Evolutionary conservation across 202 grass and related monocot genomes (phyloP), one percentile per base, ranked within the genome.

Genomic region (Cymbopogon flexuosus): DNA sequence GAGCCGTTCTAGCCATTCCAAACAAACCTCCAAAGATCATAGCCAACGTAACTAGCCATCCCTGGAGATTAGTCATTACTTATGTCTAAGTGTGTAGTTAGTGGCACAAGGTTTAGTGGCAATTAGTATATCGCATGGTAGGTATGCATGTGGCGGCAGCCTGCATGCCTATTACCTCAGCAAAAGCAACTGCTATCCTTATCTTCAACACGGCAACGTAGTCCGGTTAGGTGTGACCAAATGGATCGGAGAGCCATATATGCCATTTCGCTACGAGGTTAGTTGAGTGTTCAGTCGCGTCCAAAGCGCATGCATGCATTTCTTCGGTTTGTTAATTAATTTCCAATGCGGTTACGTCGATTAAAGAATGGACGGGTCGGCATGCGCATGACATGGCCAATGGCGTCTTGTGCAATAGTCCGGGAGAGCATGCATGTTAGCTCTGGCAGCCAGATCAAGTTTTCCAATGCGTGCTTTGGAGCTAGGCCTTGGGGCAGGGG

Each of bases 51-150:
- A 71, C 41, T 62, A 54, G 41, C 68, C 75, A 49, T 35, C 40
- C 30, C 1, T 2, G 18, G 16, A 60, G 67, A 30, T 79, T 60
- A 68, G 75, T 80, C 76, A 36, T 88, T 18, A 14, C 3, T 16
- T 35, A 29, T 18, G 21, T 33, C 39, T 42, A 43, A 65, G 75
- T 88, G 75, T 88, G 81, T 68, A 24, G 69, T 88, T 58, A 76
- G 62, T 75, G 81, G 70, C 52, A 62, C 14, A 68, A 42, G 6
- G 42, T 68, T 73, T 49, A 12, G 59, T 42, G 76, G 23, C 29
- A 71, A 16, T 19, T 33, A 46, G 9, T 33, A 6, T 35, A 46
- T 31, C 64, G 46, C 49, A 69, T 79, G 75, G 86, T 75, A 62
- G 76, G 76, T 85, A 57, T 64, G 70, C 86, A 85, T 73, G 62